Evolutionary conservation across 345 rosid genomes (phyloP), one percentile per base, ranked within the genome.

Genomic region (Populus euphratica): DNA sequence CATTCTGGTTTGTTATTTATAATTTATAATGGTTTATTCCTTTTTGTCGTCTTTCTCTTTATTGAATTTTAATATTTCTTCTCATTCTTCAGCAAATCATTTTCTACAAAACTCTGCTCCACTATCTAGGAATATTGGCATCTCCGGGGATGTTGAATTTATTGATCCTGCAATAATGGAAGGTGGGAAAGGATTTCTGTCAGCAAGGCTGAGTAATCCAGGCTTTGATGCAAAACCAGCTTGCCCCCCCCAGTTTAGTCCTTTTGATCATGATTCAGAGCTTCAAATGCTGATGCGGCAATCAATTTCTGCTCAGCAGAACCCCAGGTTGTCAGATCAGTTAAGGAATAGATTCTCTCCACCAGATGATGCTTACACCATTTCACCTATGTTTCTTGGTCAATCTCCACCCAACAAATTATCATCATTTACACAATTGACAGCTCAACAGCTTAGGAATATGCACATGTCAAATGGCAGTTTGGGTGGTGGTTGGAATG

Each of bases 121-220:
- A 44, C 69, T 66, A 4, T 47, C 52, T 81, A 79, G 85, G 67
- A 81, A 63, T 52, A 12, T 71, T 76, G 82, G 85, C 44, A 25
- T 66, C 68, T 64, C 76, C 29, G 68, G 43, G 20, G 86, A 89
- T 80, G 79, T 74, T 74, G 88, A 83, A 73, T 84, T 88, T 52
- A 43, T 83, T 50, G 88, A 88, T 84, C 91, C 91, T 79, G 86
- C 91, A 61, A 84, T 85, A 59, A 39, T 84, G 76, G 85, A 84
- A 44, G 85, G 84, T 77, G 87, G 87, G 50, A 71, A 81, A 44
- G 86, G 88, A 76, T 54, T 80, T 43, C 77, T 66, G 20, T 74
- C 83, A 81, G 56, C 70, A 8, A 80, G 79, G 72, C 39, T 73
- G 18, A 83, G 72, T 74, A 84, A 78, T 70, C 71, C 77, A 41